These are phyloP conservation scores for Stevia rebaudiana DNA, from an alignment of 140 eudicot genomes.

Conservation along the genomic window DNA sequence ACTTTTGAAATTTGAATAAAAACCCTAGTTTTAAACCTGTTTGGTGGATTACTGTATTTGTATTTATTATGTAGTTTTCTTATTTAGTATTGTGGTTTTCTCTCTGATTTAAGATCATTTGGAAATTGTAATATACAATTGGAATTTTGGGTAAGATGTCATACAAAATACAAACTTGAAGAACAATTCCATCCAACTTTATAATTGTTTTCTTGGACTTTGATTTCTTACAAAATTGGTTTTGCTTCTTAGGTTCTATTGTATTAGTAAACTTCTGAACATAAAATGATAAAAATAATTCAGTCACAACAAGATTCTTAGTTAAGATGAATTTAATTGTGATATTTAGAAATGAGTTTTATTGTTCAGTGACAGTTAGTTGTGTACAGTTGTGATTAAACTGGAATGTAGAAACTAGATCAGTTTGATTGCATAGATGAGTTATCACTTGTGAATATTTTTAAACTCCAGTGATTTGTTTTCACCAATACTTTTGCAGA, in stretches of 20 bases:
- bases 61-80: background rate
- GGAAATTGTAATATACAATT: background rate
- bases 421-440: background rate
- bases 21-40: background rate
- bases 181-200: background rate
- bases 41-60: background rate
- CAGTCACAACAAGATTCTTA: background rate
- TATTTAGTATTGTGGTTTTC: background rate
- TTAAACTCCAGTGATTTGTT: background rate
- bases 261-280: slow-evolving; percentile 9
- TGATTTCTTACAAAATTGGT: slow-evolving; percentile 6
- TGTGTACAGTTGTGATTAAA: slow-evolving; percentile 2
- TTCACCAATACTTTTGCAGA: background rate
- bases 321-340: slow-evolving; percentile 1
- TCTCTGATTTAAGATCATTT: background rate
- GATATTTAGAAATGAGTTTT: background rate
- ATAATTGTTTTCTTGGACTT: background rate
- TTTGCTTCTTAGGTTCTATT: background rate
- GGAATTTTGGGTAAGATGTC: background rate
- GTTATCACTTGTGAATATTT: background rate
- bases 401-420: background rate
- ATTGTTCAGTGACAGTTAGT: background rate
- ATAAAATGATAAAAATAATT: background rate
- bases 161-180: background rate
- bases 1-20: no score